Evolutionary conservation across 768 basidiomycete species (phyloP).

Genomic region (Clavaria fumosa): DNA sequence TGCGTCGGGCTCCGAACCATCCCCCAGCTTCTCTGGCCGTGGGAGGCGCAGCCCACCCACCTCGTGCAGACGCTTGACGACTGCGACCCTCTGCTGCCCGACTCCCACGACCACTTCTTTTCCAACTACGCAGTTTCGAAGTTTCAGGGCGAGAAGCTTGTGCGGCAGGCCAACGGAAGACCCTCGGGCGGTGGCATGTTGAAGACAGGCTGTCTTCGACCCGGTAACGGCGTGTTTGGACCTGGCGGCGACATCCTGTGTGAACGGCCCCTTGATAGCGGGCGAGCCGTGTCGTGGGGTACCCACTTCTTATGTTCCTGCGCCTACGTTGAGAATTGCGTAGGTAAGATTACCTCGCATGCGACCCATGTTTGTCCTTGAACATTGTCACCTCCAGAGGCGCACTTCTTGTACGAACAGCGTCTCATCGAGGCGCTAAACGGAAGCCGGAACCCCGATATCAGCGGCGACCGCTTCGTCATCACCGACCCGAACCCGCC

Average conservation of each 20-base stretch:
- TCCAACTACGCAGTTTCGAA: conserved; percentile 71
- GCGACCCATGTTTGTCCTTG: too few species aligned
- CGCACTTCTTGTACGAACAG: conserved; percentile 60
- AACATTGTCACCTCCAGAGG: too few species aligned
- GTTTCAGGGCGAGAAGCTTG: conserved; percentile 34
- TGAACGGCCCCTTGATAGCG: conserved; percentile 45
- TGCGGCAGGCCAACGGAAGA: conserved; percentile 23
- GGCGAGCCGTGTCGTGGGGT: conserved; percentile 50
- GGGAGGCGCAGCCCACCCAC: conserved; percentile 41
- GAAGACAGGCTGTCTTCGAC: conserved; percentile 62
- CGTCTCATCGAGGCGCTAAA: conserved; percentile 40
- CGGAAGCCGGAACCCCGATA: conserved; percentile 33
- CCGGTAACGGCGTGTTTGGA: conserved; percentile 64
- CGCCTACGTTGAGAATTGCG: conserved; percentile 63
- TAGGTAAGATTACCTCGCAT: too few species aligned
- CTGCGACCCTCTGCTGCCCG: conserved; percentile 36
- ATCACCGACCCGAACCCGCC: conserved; percentile 53
- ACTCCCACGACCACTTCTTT: conserved; percentile 45
- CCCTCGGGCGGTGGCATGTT: conserved; percentile 21
- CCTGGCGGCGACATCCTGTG: conserved; percentile 59
- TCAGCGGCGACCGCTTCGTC: conserved; percentile 58
- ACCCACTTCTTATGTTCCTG: conserved; percentile 43
- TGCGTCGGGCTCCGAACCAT: conserved; percentile 42
- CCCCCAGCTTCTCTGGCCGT: conserved; percentile 60
- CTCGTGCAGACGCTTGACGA: conserved; percentile 54